Evolutionary conservation across 257 asterid species (phyloP).

Genomic region (Fraxinus cuspidata): DNA sequence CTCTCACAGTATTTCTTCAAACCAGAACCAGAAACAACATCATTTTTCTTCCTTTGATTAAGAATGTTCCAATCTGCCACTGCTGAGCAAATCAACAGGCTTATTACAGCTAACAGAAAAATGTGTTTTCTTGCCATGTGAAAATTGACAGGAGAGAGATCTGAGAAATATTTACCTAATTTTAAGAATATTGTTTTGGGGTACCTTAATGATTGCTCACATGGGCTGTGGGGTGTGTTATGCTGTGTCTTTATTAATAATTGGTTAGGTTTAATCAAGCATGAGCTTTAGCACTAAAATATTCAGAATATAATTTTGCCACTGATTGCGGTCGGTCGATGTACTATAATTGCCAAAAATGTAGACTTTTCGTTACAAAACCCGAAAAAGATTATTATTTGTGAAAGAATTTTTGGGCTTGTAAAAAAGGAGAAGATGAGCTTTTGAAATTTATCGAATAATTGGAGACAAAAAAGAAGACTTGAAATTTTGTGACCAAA

Average conservation of each 20-base stretch:
- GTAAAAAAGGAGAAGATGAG: no score
- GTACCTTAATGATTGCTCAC: slow-evolving; percentile 22
- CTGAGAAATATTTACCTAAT: background rate
- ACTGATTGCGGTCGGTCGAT: background rate
- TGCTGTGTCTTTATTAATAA: slow-evolving; percentile 14
- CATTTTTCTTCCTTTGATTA: slow-evolving; percentile 16
- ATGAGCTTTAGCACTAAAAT: background rate
- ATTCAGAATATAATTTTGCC: background rate
- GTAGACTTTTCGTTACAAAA: background rate
- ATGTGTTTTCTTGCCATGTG: slow-evolving; percentile 33
- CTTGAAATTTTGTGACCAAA: no score
- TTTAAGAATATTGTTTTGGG: slow-evolving; percentile 2
- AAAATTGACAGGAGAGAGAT: slow-evolving; percentile 7
- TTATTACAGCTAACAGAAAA: slow-evolving; percentile 16
- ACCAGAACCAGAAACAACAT: slow-evolving; percentile 15
- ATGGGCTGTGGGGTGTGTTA: slow-evolving; percentile 34
- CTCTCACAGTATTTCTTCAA: slow-evolving; percentile 59
- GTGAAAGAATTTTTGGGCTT: no score
- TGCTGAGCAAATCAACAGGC: slow-evolving; percentile 19
- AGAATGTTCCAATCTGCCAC: slow-evolving; percentile 54
- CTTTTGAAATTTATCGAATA: background rate
- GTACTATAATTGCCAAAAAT: background rate
- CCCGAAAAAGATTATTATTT: background rate
- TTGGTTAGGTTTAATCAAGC: slow-evolving; percentile 27
- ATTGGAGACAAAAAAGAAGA: background rate